Evolutionary conservation across 2,329 filamentous ascomycete genomes (phyloP), one percentile per base, ranked within the genome.

Genomic region (Coniochaeta hoffmannii): DNA sequence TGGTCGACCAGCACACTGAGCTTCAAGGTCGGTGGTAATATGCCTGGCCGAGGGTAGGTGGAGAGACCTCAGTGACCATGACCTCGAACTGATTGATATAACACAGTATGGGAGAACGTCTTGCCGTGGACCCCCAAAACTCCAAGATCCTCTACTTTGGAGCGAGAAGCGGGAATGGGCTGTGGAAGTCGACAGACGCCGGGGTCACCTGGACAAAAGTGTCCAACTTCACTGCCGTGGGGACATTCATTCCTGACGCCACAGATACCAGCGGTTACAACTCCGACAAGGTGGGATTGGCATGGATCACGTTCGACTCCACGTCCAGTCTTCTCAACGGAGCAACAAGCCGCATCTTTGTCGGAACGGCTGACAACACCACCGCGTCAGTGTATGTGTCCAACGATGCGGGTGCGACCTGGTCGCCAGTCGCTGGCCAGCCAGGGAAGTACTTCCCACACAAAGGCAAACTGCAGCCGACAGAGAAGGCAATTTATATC

Each of bases 21-120:
- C 2, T 84, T 84, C 70, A 84, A 84, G 63, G 78, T 82, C 49
- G 81, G 81, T 8, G 81, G 81, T 0, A 84, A 84, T 63, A 83
- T 83, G 79, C 80, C 81, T 8, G 81, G 81, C 1, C 75, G 81
- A 28, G 81, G 81, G 8, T 41, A 22, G 10, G 36, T 41, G 12
- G 30, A 32, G 22, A 22, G 36, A 10, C 36, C 15, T 41, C 17
- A n/a, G 22, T 22, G 15, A 41, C 36, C 17, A 22, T 19, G 12
- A 10, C 12, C 5, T 19, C 17, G 17, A 12, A 2, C 4, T 6
- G 15, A 41, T 19, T 41, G 36, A 41, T 2, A 41, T 22, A 2
- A 22, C 17, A 41, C 36, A 41, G 36, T 22, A 78, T 76, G 66
- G 81, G 81, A 15, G 81, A 83, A 63, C 73, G 81, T 14, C 74